Conservation (phyloP, 2,329 filamentous ascomycete species). For the Aspergillus sergii region DNA sequence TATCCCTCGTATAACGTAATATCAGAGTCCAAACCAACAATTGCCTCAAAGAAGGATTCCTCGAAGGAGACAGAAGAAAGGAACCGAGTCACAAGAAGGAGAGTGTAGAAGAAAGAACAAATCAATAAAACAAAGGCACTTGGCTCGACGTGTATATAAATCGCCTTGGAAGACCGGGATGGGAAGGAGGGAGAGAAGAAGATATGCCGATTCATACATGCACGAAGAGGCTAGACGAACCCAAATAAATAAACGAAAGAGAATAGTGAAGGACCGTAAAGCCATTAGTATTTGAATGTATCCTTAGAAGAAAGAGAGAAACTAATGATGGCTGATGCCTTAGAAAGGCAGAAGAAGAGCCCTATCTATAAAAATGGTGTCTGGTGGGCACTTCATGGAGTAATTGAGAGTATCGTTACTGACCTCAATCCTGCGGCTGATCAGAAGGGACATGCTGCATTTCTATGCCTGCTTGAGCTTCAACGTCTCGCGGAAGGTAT, state of each 20-base stretch:
- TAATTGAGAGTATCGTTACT: conserved; percentile 19
- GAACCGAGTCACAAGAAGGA: neutral
- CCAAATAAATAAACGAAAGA: conserved; percentile 5
- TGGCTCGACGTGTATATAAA: neutral
- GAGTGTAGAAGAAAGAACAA: neutral
- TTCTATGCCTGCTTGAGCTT: conserved; percentile 65
- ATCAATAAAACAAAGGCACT: neutral
- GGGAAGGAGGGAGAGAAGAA: neutral
- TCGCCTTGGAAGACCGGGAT: neutral
- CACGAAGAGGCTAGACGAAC: neutral
- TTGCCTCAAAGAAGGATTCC: neutral
- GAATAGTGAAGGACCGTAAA: conserved; percentile 12
- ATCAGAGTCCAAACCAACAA: conserved; percentile 1
- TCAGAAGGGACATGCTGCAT: conserved; percentile 64
- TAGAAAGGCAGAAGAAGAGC: conserved; percentile 1
- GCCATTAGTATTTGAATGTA: conserved; percentile 1
- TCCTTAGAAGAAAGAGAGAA: neutral
- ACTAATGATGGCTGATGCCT: neutral
- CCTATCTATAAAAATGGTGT: neutral
- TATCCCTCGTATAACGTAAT: conserved; percentile 15
- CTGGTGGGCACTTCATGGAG: neutral
- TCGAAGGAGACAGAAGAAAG: neutral
- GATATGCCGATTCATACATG: neutral
- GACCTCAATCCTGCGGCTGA: conserved; percentile 26
- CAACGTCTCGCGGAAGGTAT: conserved; percentile 50